Base-by-base conservation (phyloP, 768 basidiomycete species). In the Tylopilus balloui region DNA sequence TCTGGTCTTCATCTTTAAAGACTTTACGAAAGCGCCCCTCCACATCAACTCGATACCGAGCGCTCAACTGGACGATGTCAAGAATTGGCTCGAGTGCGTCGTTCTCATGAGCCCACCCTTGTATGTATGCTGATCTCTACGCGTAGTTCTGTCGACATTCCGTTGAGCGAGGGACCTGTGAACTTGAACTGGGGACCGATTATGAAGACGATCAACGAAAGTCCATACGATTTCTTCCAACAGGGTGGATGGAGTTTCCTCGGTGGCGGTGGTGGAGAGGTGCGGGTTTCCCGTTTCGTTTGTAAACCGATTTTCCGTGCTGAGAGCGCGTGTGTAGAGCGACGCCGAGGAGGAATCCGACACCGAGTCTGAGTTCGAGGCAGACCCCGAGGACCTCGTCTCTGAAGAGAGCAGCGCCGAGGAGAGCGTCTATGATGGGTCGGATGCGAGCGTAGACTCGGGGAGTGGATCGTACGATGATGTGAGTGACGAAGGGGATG, bases 201-300 rank as follows among this genome's bases (percentile, higher is more conserved):
- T 66, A 97, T 99, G 92, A 98, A 97, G 70, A 94, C 92, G 32
- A 85, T 97, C 70, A 96, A 96, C 54, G 95, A 98, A 56, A 91
- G 86, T 54, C 93, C 96, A 0, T 83, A 88, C 57, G 91, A 88
- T 24, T 99, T 98, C 73, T 99, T 94, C 83, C 86, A 86, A 53
- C 82, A 86, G 42, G 93, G 92, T n/a, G 96, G 96, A 29, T 98
- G 95, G 95, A 97, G 93, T 83, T 78, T 98, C 52, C 82, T 85
- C 13, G 84, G 85, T 35, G 73, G 80, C 10, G 73, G 77, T n/a
- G 79, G 76, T 50, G 86, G 78, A 25, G 88, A 86, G 64, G 88
- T 88, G 48, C 54, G 78, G 7, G 28, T 70, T 14, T 69, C 11
- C 23, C 24, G 31, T 50, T 38, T 52, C 38, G 1, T 46, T 37